Conservation (phyloP, 441 rosid genomes). For the Flueggea neowawraea region DNA sequence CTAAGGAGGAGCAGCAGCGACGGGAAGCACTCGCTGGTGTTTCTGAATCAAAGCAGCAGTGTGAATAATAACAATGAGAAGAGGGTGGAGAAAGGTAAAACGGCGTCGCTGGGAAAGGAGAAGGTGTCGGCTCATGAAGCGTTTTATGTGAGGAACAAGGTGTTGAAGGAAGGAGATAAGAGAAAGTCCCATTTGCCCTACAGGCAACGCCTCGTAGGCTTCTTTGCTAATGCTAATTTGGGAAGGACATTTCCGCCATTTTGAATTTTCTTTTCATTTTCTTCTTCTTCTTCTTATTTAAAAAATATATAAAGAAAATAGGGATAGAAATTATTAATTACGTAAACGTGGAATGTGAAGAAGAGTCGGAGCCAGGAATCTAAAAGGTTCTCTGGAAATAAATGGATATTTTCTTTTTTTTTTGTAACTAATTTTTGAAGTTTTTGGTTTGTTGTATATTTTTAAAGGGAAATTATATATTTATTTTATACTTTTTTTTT, state of each 20-base stretch:
- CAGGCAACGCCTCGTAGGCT: constrained; percentile 56
- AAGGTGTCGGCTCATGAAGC: constrained; percentile 54
- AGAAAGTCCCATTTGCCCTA: constrained; percentile 72
- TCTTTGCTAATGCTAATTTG: constrained; percentile 41
- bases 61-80: constrained; percentile 1
- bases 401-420: too few relatives aligned
- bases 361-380: too few relatives aligned
- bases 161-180: constrained; percentile 48
- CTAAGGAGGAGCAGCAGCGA: constrained; percentile 71
- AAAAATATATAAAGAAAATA: too few relatives aligned
- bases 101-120: constrained; percentile 17
- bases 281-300: background rate
- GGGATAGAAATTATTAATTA: too few relatives aligned
- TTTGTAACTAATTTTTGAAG: too few relatives aligned
- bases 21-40: constrained; percentile 50
- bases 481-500: too few relatives aligned
- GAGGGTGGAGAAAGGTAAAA: background rate
- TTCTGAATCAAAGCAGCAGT: constrained; percentile 17
- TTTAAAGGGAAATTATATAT: too few relatives aligned
- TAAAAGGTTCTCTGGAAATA: too few relatives aligned
- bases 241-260: constrained; percentile 38
- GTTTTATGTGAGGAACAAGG: constrained; percentile 59
- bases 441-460: too few relatives aligned
- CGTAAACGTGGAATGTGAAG: too few relatives aligned
- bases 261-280: constrained; percentile 4